Percentiles rank a stretch among this genome's conserved stretches.
Evolutionary conservation across 2,329 filamentous ascomycete genomes (phyloP).

Genomic region (Piedraia hortae): DNA sequence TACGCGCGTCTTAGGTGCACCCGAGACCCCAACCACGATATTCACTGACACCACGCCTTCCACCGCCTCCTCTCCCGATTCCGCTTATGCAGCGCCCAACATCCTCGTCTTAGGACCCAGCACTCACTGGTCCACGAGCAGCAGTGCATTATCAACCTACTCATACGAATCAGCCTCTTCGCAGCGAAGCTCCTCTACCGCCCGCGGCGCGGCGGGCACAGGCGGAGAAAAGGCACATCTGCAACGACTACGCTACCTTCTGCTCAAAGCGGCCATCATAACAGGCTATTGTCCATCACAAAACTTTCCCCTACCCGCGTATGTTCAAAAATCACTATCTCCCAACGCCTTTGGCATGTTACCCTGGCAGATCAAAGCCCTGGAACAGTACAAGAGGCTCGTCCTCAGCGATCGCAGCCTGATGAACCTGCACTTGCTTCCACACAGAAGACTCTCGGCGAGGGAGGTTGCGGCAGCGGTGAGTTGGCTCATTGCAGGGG

Average conservation of each 20-base stretch:
- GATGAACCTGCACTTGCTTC: constrained; percentile 25
- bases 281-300: constrained; percentile 44
- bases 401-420: constrained; percentile 48
- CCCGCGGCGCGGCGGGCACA: too few species aligned
- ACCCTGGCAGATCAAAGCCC: constrained; percentile 39
- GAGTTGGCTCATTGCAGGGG: constrained; percentile 40
- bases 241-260: constrained; percentile 45
- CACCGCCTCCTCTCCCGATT: constrained; percentile 49
- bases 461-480: constrained; percentile 61
- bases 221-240: constrained; percentile 49
- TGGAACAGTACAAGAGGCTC: constrained; percentile 57
- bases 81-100: constrained; percentile 46
- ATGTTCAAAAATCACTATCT: constrained; percentile 42
- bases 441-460: constrained; percentile 34
- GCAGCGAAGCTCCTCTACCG: constrained; percentile 43
- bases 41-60: constrained; percentile 53
- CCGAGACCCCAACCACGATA: constrained; percentile 82
- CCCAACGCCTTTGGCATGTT: constrained; percentile 51
- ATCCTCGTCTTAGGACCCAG: constrained; percentile 63
- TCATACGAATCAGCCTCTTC: constrained; percentile 35
- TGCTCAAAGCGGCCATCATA: constrained; percentile 66
- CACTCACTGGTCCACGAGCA: constrained; percentile 42
- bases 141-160: constrained; percentile 51
- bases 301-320: constrained; percentile 34
- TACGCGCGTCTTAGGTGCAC: constrained; percentile 19